These are phyloP conservation scores for Fraxinus greggii DNA, from an alignment of 305 asterid genomes.

Conservation along the genomic window DNA sequence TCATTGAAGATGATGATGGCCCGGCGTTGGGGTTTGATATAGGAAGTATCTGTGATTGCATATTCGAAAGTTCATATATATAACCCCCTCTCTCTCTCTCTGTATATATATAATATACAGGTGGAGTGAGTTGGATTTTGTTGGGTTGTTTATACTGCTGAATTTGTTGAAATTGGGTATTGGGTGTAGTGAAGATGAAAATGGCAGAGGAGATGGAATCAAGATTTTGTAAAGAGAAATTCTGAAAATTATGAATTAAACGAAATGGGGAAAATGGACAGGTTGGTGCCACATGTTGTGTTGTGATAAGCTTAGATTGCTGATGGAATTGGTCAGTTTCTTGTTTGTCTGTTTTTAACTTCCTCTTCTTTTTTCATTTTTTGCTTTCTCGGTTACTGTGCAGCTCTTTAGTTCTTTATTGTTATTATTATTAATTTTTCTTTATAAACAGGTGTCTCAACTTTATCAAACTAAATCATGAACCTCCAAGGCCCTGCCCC, in stretches of 20 bases:
- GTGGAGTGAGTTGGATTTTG: conserved; percentile 15
- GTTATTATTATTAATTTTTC: too few relatives aligned
- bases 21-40: conserved; percentile 47
- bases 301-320: conserved; percentile 8
- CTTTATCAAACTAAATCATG: too few relatives aligned
- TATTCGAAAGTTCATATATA: conserved; percentile 7
- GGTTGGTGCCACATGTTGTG: conserved; percentile 29
- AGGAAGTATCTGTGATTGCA: conserved; percentile 63
- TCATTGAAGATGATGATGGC: conserved; percentile 32
- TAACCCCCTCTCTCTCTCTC: neutral
- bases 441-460: too few relatives aligned
- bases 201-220: neutral
- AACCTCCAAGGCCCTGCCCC: too few relatives aligned
- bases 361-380: neutral
- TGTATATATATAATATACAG: neutral
- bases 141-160: neutral
- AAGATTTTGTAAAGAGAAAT: neutral
- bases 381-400: neutral
- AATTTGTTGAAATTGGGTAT: conserved; percentile 8
- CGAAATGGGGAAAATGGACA: conserved; percentile 1
- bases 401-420: too few relatives aligned
- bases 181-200: neutral
- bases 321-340: neutral
- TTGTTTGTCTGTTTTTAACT: neutral
- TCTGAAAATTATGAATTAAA: neutral